Evolutionary conservation across 2,329 filamentous ascomycete species (phyloP).

Genomic region (Madurella mycetomatis): DNA sequence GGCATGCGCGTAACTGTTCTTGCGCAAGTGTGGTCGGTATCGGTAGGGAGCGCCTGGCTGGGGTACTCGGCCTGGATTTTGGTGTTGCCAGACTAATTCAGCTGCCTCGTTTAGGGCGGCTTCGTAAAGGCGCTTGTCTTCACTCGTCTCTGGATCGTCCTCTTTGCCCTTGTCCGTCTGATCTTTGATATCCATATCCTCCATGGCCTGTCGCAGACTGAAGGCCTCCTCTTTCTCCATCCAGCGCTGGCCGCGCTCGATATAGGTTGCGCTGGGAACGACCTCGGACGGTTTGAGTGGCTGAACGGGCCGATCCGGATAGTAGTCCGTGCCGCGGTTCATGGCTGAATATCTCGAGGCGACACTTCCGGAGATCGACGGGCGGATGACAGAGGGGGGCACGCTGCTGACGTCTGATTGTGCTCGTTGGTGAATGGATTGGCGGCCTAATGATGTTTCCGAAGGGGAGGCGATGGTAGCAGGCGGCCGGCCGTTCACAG

Average conservation of each 20-base stretch:
- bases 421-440: conserved; percentile 33
- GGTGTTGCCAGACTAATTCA: conserved; percentile 73
- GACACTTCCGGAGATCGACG: conserved; percentile 44
- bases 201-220: conserved; percentile 66
- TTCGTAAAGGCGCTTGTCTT: conserved; percentile 60
- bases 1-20: conserved; percentile 66
- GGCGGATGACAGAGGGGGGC: conserved; percentile 28
- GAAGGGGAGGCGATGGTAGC: conserved; percentile 30
- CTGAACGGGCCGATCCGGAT: conserved; percentile 38
- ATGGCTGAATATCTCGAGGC: conserved; percentile 48
- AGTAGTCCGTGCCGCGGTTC: conserved; percentile 49
- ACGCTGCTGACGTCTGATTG: conserved; percentile 29
- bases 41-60: conserved; percentile 60
- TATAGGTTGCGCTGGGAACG: conserved; percentile 63
- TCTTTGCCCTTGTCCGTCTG: conserved; percentile 24
- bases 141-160: conserved; percentile 38
- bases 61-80: conserved; percentile 52
- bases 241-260: conserved; percentile 70
- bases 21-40: conserved; percentile 65
- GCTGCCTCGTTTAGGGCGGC: conserved; percentile 73
- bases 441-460: conserved; percentile 31
- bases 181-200: conserved; percentile 61
- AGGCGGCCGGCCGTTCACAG: conserved; percentile 29
- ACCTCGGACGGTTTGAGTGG: conserved; percentile 56
- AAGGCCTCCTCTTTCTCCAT: conserved; percentile 76